Base-by-base conservation (phyloP, 768 basidiomycete species). In the Amanita inopinata region DNA sequence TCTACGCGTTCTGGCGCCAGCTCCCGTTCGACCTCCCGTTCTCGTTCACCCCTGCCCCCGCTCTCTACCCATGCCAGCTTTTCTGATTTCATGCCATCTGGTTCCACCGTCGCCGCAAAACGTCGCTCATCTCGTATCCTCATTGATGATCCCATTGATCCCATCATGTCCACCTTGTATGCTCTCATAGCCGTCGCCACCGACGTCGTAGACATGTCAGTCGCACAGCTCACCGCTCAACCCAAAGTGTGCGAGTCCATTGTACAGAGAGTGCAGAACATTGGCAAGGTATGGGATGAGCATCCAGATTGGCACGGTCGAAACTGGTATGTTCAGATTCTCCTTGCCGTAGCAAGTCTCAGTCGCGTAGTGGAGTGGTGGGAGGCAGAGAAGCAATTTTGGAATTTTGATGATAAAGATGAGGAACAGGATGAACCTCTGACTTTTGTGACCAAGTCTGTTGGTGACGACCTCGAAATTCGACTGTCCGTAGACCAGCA, bases 371-470 rank as follows among this genome's bases (percentile, higher is more conserved):
- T 97, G 49, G 96, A 97, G 56, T 99, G 96, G 94, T 97, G 92
- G 91, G 93, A 96, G 61, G 96, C 96, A 8, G 94, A 98, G 67
- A 93, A 93, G 56, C 90, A 93, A 52, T 99, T 99, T 62, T 99
- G 96, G 96, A 96, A 96, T 55, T 98, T 97, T 57, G 87, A 93
- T 56, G 88, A 90, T 56, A 83, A 85, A 48, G 85, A 86, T 33
- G 82, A 88, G 46, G 90, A 91, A 53, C 80, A 85, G 56, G 84
- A 89, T 43, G 94, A 97, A 51, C 89, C 90, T 1, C 66, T 98
- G 38, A 78, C 83, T 51, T 98, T 98, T 55, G 90, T 98, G 43
- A 83, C 91, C 59, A 96, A 94, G 59, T 83, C 94, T 0, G 76
- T 74, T 14, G 83, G 81, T 27, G 86, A 88, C 23, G 62, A 53